A percentile compares a stretch with the other conserved stretches of the same genome.
Conservation (phyloP, 805 yeast species). For the Starmerella bacillaris region DNA sequence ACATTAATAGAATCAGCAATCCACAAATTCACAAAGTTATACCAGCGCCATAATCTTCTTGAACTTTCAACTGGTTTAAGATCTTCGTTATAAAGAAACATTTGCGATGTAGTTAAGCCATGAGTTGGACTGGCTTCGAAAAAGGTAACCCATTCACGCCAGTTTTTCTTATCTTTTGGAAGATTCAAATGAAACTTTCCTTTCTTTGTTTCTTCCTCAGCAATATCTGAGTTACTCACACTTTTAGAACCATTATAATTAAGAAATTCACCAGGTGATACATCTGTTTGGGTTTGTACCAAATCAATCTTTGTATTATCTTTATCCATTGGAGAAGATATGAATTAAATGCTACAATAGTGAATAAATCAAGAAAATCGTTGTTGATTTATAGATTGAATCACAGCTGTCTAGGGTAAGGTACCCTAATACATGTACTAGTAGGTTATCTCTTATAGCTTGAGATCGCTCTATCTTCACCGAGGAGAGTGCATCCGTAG, state of each 20-base stretch:
- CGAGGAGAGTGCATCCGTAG: too few relatives aligned
- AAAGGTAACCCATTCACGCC: constrained; percentile 8
- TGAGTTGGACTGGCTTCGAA: constrained; percentile 21
- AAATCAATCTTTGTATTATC: too few relatives aligned
- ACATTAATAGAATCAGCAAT: constrained; percentile 77
- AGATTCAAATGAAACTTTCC: not conserved
- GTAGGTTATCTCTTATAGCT: too few relatives aligned
- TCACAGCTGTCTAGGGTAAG: too few relatives aligned
- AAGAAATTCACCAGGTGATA: not conserved
- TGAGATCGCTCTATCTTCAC: too few relatives aligned
- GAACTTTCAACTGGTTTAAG: constrained; percentile 31
- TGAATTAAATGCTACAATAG: too few relatives aligned
- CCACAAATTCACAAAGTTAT: constrained; percentile 66
- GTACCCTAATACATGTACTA: too few relatives aligned
- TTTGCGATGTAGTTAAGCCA: constrained; percentile 36
- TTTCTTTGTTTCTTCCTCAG: not conserved
- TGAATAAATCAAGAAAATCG: too few relatives aligned
- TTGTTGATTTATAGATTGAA: too few relatives aligned
- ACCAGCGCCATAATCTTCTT: constrained; percentile 76
- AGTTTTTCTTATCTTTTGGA: constrained; percentile 7
- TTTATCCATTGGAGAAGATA: too few relatives aligned
- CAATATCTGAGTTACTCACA: too few relatives aligned
- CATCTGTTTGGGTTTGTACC: not conserved
- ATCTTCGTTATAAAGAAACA: constrained; percentile 57
- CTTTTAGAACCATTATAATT: not conserved